These are phyloP conservation scores for Eucalyptus rudis DNA, from an alignment of 345 rosid genomes.

Conservation along the genomic window DNA sequence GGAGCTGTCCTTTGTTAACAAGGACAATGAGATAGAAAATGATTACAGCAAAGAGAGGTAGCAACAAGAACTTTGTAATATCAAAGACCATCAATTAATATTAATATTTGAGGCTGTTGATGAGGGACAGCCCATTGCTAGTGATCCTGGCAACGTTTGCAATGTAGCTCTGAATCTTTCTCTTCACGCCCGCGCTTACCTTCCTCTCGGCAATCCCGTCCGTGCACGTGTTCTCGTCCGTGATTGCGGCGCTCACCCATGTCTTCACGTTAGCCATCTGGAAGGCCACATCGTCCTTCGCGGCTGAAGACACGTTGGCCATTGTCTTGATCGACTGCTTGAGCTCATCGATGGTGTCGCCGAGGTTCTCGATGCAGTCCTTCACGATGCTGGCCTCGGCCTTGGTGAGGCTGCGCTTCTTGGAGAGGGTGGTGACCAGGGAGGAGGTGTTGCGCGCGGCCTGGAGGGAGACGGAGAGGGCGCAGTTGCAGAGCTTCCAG, in stretches of 20 bases:
- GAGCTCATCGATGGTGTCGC: constrained; percentile 36
- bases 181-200: constrained; percentile 26
- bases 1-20: background rate
- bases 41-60: background rate
- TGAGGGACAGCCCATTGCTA: constrained; percentile 60
- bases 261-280: constrained; percentile 32
- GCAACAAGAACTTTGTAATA: background rate
- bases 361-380: constrained; percentile 40
- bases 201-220: constrained; percentile 43
- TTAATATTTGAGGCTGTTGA: constrained; percentile 20
- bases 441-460: constrained; percentile 15
- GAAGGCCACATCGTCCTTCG: background rate
- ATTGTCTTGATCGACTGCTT: constrained; percentile 28
- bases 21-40: background rate
- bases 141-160: constrained; percentile 26
- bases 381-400: constrained; percentile 23
- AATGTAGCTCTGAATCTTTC: constrained; percentile 19
- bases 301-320: background rate
- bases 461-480: constrained; percentile 28
- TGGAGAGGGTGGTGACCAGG: constrained; percentile 6
- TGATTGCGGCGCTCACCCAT: constrained; percentile 60
- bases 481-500: constrained; percentile 35
- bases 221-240: constrained; percentile 56
- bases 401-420: constrained; percentile 5
- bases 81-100: background rate